These are phyloP conservation scores for Scytalidium lignicola DNA, from an alignment of 2,329 filamentous ascomycete species.

Conservation along the genomic window DNA sequence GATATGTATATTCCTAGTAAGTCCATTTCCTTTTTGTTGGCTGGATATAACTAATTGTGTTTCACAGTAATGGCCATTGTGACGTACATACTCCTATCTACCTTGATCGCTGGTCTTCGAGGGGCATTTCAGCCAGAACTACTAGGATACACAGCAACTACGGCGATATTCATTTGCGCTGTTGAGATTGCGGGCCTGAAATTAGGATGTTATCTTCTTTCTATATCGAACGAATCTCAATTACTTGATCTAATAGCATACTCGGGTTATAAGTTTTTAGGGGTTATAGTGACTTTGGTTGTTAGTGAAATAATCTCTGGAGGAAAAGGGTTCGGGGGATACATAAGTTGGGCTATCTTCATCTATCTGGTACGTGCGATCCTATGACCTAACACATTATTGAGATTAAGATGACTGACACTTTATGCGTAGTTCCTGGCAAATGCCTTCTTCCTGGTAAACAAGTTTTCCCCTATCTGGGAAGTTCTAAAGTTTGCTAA, in stretches of 20 bases:
- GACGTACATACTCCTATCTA: conserved; percentile 93
- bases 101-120: conserved; percentile 80
- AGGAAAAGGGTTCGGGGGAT: conserved; percentile 77
- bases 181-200: conserved; percentile 89
- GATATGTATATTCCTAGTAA: conserved; percentile 93
- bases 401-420: neutral
- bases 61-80: conserved; percentile 80
- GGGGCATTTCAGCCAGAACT: conserved; percentile 93
- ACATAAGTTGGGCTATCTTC: conserved; percentile 86
- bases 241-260: conserved; percentile 93
- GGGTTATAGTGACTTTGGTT: conserved; percentile 83
- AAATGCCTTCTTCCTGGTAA: conserved; percentile 90
- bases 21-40: conserved; percentile 13
- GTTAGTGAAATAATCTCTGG: conserved; percentile 73
- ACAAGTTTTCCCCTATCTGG: conserved; percentile 25
- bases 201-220: conserved; percentile 86
- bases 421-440: conserved; percentile 58
- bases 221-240: conserved; percentile 90
- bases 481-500: conserved; percentile 7
- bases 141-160: conserved; percentile 81
- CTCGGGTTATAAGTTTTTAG: conserved; percentile 97
- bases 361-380: conserved; percentile 56
- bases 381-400: neutral
- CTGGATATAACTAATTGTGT: conserved; percentile 43
- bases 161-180: conserved; percentile 74